These are phyloP conservation scores for Trifolium repens DNA, from an alignment of 306 rosid species.

Conservation along the genomic window DNA sequence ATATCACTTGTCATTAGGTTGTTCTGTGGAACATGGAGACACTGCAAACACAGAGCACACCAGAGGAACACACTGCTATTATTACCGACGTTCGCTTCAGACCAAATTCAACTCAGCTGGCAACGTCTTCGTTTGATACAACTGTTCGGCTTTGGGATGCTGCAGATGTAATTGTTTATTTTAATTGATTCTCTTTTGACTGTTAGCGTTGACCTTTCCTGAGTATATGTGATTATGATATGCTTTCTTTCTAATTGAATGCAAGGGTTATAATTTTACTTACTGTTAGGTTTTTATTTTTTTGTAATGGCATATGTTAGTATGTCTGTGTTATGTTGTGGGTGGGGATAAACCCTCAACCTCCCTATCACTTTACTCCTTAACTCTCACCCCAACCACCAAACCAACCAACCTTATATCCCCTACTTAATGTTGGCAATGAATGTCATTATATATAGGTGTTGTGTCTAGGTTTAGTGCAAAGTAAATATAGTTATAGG, in stretches of 20 bases:
- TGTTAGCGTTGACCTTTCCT: constrained; percentile 24
- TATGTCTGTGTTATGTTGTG: neutral
- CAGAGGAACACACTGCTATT: constrained; percentile 70
- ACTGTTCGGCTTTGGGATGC: constrained; percentile 96
- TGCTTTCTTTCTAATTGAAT: constrained; percentile 33
- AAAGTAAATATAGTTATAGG: constrained; percentile 9
- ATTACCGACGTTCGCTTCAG: constrained; percentile 93
- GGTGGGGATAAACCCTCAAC: neutral
- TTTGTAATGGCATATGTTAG: neutral
- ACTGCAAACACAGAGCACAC: constrained; percentile 71
- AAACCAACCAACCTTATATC: neutral
- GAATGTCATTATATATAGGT: constrained; percentile 10
- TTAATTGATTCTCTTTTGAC: constrained; percentile 22
- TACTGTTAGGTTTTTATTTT: neutral
- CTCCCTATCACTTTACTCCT: neutral
- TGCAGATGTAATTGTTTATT: constrained; percentile 62
- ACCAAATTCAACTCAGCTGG: constrained; percentile 91
- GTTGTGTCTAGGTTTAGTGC: constrained; percentile 9
- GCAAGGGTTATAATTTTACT: constrained; percentile 10
- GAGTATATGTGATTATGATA: constrained; percentile 2
- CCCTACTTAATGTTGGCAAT: neutral
- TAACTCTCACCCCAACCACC: neutral
- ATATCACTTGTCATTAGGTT: constrained; percentile 63
- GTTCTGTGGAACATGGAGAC: constrained; percentile 94
- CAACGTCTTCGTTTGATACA: constrained; percentile 90